phyloP scores from a whole-genome alignment of 371 early-diverging fungal genomes.

The Mucor lusitanicus region DNA sequence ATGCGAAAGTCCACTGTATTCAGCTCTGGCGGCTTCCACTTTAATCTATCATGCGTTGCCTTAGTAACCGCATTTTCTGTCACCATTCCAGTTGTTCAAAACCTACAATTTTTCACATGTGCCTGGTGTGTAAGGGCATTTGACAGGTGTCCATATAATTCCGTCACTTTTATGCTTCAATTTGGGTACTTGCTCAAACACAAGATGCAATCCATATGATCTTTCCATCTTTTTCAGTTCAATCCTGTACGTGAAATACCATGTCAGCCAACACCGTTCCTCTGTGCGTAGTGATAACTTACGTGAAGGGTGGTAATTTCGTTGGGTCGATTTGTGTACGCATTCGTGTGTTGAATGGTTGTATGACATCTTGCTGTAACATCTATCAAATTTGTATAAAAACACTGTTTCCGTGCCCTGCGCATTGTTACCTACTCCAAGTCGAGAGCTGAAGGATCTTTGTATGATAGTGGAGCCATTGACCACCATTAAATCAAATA shows the following conservation, averaged over 20 bases:
- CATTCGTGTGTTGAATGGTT: slow-evolving; percentile 47
- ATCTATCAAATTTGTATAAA: slow-evolving; percentile 40
- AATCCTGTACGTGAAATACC: slow-evolving; percentile 29
- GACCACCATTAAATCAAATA: slow-evolving; percentile 70
- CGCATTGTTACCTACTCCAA: slow-evolving; percentile 57
- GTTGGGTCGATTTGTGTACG: slow-evolving; percentile 41
- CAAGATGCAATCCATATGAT: slow-evolving; percentile 57
- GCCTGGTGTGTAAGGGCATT: slow-evolving; percentile 74
- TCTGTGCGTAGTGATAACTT: slow-evolving; percentile 14
- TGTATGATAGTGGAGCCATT: slow-evolving; percentile 61
- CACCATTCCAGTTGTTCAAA: background rate
- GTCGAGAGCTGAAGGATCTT: slow-evolving; percentile 63
- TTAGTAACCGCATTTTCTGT: background rate
- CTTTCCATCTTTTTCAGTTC: slow-evolving; percentile 66
- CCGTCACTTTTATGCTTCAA: slow-evolving; percentile 87
- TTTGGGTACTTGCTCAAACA: slow-evolving; percentile 64
- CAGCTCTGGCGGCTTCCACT: slow-evolving; percentile 90
- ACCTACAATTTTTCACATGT: slow-evolving; percentile 63
- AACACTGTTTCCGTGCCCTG: no score
- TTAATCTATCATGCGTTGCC: slow-evolving; percentile 55
- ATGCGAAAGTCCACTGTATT: slow-evolving; percentile 86
- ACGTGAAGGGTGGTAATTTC: slow-evolving; percentile 66
- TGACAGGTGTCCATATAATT: slow-evolving; percentile 85
- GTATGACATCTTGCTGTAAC: slow-evolving; percentile 67
- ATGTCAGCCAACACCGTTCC: background rate